These are phyloP conservation scores for Kalmanozyma brasiliensis DNA, from an alignment of 1,284 basidiomycete species.

Conservation along the genomic window DNA sequence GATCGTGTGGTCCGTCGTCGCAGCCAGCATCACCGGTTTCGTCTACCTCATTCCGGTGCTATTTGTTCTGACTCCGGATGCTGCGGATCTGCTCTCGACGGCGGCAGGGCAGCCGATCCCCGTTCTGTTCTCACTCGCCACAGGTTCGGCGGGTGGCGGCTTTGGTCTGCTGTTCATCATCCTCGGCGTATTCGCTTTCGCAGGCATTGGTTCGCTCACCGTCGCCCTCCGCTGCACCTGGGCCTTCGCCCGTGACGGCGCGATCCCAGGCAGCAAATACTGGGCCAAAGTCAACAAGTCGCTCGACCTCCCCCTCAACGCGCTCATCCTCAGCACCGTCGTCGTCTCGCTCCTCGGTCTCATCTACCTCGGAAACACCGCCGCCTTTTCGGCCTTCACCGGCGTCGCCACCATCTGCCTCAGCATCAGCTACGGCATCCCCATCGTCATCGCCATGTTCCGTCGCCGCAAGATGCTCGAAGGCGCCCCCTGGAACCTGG, in stretches of 20 bases:
- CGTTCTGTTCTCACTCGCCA: slow-evolving; percentile 70
- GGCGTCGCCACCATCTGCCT: slow-evolving; percentile 57
- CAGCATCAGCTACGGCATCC: slow-evolving; percentile 68
- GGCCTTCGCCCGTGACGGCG: slow-evolving; percentile 70
- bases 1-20: slow-evolving; percentile 68
- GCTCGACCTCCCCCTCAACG: slow-evolving; percentile 69
- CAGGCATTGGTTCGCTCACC: slow-evolving; percentile 70
- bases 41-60: slow-evolving; percentile 70
- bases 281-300: slow-evolving; percentile 69
- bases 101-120: slow-evolving; percentile 70
- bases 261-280: slow-evolving; percentile 68
- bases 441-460: slow-evolving; percentile 69
- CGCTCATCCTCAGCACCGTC: slow-evolving; percentile 69
- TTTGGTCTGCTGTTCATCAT: slow-evolving; percentile 70
- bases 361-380: slow-evolving; percentile 57
- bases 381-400: slow-evolving; percentile 58
- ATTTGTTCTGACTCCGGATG: slow-evolving; percentile 69
- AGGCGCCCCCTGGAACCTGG: slow-evolving; percentile 69
- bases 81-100: slow-evolving; percentile 68
- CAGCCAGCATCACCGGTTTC: slow-evolving; percentile 70
- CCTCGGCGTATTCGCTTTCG: slow-evolving; percentile 70
- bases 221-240: slow-evolving; percentile 70
- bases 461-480: slow-evolving; percentile 65
- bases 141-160: slow-evolving; percentile 69
- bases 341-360: slow-evolving; percentile 69